Evolutionary conservation across 495 filamentous ascomycete species (phyloP), one percentile per base, ranked within the genome.

Genomic region (Xylaria longipes): DNA sequence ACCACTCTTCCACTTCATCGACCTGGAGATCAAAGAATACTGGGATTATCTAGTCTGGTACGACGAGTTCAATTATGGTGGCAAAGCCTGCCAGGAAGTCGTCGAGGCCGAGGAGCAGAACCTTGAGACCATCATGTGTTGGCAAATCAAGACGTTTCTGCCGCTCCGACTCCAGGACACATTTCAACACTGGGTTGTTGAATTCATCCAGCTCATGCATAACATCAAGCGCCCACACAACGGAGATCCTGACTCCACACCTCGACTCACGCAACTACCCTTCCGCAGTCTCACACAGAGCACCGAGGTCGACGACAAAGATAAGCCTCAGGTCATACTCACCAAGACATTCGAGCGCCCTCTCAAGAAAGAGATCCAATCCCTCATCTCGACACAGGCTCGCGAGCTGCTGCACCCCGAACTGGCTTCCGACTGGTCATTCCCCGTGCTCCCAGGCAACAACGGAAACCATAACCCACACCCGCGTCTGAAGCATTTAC

Each of bases 11-110:
- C 92, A 97, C 79, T 99, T 99, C 81, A 90, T 99, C 61, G 97
- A 99, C 74, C 87, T 99, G 12, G 93, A 98, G 74, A 97, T 99
- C 79, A 97, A 95, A 75, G 96, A 99, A 79, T 99, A 98, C 79
- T 99, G 96, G 96, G 96, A 99, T 78, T 98, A 98, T 80, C 90
- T 99, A 0, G 90, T 97, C n/a, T 99, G 96, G 96, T 98, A 98
- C 72, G 96, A 99, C 79, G 94, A 97, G 81, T 96, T 94, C 84
- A 99, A 99, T 81, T 97, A 98, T 79, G 96, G 96, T 65, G 96
- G 96, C 68, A 97, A 96, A 77, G 97, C 93, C 3, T 96, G 92
- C 76, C 87, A 89, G 39, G 88, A 96, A 74, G 93, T 98, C 14
- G 85, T 91, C 35, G 96, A 97, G 77, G 80, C 78, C 27, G 95